A percentile compares a stretch with the other conserved stretches of the same genome.
These are phyloP conservation scores for Sodiomyces alkalinus DNA, from an alignment of 2,329 filamentous ascomycete genomes.

Conservation along the genomic window DNA sequence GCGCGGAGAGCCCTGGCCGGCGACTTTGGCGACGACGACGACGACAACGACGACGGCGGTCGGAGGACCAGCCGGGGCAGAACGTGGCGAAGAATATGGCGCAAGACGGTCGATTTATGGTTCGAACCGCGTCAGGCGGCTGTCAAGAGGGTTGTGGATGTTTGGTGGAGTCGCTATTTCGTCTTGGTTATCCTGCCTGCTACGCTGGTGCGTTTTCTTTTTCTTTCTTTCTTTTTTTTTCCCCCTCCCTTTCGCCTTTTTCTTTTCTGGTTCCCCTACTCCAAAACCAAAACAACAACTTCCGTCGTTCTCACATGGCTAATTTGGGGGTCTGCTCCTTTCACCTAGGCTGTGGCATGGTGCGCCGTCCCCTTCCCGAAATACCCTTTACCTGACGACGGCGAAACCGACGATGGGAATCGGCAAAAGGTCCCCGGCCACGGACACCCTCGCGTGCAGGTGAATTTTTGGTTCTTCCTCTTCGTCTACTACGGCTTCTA, in stretches of 20 bases:
- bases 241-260: too few relatives aligned
- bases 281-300: too few relatives aligned
- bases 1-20: slow-evolving; percentile 15
- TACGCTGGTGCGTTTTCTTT: slow-evolving; percentile 35
- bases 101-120: slow-evolving; percentile 36
- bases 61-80: slow-evolving; percentile 19
- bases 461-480: slow-evolving; percentile 60
- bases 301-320: too few relatives aligned
- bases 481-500: slow-evolving; percentile 57
- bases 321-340: too few relatives aligned
- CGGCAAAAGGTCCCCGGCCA: slow-evolving; percentile 39
- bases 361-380: slow-evolving; percentile 51
- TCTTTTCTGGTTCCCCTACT: too few relatives aligned
- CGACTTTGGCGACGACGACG: too few relatives aligned
- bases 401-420: slow-evolving; percentile 18
- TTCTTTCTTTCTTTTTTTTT: too few relatives aligned
- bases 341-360: slow-evolving; percentile 41
- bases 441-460: slow-evolving; percentile 45
- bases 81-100: slow-evolving; percentile 16
- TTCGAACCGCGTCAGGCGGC: slow-evolving; percentile 43
- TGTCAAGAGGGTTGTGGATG: slow-evolving; percentile 41
- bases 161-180: slow-evolving; percentile 49
- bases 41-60: slow-evolving; percentile 11
- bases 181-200: slow-evolving; percentile 47
- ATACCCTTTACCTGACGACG: slow-evolving; percentile 34